Conservation (phyloP, 1,139 yeast genomes). For the Suhomyces maxii region DNA sequence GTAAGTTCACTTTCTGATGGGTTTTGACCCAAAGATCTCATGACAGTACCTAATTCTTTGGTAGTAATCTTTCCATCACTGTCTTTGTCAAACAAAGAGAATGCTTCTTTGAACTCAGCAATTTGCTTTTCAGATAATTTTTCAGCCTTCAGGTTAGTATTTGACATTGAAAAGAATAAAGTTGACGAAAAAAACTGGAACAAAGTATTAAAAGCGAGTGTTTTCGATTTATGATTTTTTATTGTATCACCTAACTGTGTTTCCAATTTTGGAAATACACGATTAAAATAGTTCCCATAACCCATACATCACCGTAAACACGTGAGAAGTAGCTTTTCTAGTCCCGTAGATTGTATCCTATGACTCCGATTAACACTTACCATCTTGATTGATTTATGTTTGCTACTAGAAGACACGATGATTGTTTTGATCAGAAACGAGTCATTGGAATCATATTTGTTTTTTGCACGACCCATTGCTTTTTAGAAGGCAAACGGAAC, state of each 20-base stretch:
- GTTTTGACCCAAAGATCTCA: constrained; percentile 96
- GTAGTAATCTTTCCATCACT: constrained; percentile 95
- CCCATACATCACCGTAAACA: background rate
- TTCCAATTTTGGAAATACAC: constrained; percentile 1
- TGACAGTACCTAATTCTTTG: constrained; percentile 93
- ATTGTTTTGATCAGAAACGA: constrained; percentile 7
- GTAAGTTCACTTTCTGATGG: constrained; percentile 95
- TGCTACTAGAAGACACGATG: constrained; percentile 1
- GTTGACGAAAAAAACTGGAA: background rate
- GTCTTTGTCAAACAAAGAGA: constrained; percentile 92
- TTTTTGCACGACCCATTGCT: constrained; percentile 3
- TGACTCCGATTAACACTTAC: constrained; percentile 1
- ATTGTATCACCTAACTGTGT: constrained; percentile 1
- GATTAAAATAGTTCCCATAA: background rate
- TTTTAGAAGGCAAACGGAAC: background rate
- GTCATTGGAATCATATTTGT: background rate
- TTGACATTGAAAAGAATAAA: background rate
- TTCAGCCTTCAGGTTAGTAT: constrained; percentile 53
- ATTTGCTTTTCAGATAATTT: constrained; percentile 94
- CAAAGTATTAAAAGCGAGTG: background rate
- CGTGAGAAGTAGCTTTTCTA: background rate
- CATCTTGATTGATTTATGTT: constrained; percentile 4
- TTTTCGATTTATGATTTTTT: constrained; percentile 1
- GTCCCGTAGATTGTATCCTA: background rate
- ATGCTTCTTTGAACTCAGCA: constrained; percentile 96